Conservation (phyloP, 768 basidiomycete genomes). For the Naganishia antarctica region DNA sequence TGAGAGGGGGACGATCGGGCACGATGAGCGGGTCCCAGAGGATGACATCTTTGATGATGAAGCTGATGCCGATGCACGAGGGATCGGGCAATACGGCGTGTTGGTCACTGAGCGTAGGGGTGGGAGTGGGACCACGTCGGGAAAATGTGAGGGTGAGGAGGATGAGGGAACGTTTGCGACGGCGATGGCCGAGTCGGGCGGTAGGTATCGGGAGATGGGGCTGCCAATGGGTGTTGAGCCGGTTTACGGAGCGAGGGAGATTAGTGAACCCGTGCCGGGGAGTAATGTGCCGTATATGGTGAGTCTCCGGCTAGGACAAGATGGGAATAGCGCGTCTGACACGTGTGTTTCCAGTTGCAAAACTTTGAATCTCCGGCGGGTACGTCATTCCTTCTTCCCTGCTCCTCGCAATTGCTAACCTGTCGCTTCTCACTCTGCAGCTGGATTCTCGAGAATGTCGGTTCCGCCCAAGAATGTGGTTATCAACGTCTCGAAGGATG, state of each 20-base stretch:
- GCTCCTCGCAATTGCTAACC: neutral
- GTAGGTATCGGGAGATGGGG: neutral
- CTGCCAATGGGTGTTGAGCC: neutral
- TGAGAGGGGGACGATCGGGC: constrained; percentile 16
- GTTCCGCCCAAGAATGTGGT: constrained; percentile 18
- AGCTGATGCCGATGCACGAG: neutral
- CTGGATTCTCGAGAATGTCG: constrained; percentile 15
- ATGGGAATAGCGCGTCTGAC: too few relatives aligned
- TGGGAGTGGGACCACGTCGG: constrained; percentile 1
- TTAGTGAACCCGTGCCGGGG: neutral
- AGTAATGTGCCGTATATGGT: constrained; percentile 18
- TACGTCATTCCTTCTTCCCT: neutral
- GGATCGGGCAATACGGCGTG: neutral
- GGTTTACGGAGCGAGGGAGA: constrained; percentile 1
- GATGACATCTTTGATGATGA: constrained; percentile 17
- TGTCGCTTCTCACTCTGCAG: constrained; percentile 3
- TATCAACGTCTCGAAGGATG: constrained; percentile 25
- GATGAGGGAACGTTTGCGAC: constrained; percentile 12
- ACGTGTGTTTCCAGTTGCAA: neutral
- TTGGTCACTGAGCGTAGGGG: neutral
- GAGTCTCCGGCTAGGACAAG: neutral
- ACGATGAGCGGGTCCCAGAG: constrained; percentile 14
- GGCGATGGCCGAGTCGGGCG: neutral
- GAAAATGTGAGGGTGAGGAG: constrained; percentile 1
- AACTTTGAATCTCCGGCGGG: constrained; percentile 3